phyloP scores from a whole-genome alignment of 768 basidiomycete species.

The Baorangia bicolor region DNA sequence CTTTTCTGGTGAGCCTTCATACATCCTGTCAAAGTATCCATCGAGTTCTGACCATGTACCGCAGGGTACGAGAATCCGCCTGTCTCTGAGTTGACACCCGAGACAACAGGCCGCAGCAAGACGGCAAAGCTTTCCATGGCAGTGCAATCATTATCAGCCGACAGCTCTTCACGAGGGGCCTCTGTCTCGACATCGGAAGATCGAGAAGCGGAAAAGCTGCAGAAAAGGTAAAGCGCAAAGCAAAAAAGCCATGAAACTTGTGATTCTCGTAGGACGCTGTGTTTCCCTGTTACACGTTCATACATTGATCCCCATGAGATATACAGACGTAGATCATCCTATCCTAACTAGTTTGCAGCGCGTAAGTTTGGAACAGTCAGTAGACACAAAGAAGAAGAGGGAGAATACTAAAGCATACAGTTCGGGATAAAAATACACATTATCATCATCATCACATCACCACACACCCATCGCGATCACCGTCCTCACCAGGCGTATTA shows the following conservation, averaged over 20 bases:
- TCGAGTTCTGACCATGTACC: background rate
- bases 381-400: slow-evolving; percentile 10
- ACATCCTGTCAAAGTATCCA: background rate
- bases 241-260: slow-evolving; percentile 19
- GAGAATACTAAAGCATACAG: slow-evolving; percentile 29
- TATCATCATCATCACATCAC: slow-evolving; percentile 50
- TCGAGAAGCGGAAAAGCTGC: slow-evolving; percentile 21
- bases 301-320: slow-evolving; percentile 16
- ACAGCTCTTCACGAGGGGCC: slow-evolving; percentile 18
- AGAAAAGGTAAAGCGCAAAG: slow-evolving; percentile 39
- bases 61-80: slow-evolving; percentile 33
- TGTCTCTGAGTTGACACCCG: background rate
- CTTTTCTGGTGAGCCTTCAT: slow-evolving; percentile 52
- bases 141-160: background rate
- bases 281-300: slow-evolving; percentile 2
- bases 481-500: slow-evolving; percentile 47
- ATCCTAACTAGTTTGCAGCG: slow-evolving; percentile 11
- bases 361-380: slow-evolving; percentile 17
- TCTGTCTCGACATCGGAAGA: slow-evolving; percentile 24
- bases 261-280: slow-evolving; percentile 12
- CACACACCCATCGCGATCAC: slow-evolving; percentile 61
- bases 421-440: slow-evolving; percentile 29
- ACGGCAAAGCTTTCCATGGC: slow-evolving; percentile 1
- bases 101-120: slow-evolving; percentile 6
- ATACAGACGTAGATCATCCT: slow-evolving; percentile 14